These are phyloP conservation scores for Lichtheimia hyalospora DNA, from an alignment of 371 early-diverging fungal species.

Conservation along the genomic window DNA sequence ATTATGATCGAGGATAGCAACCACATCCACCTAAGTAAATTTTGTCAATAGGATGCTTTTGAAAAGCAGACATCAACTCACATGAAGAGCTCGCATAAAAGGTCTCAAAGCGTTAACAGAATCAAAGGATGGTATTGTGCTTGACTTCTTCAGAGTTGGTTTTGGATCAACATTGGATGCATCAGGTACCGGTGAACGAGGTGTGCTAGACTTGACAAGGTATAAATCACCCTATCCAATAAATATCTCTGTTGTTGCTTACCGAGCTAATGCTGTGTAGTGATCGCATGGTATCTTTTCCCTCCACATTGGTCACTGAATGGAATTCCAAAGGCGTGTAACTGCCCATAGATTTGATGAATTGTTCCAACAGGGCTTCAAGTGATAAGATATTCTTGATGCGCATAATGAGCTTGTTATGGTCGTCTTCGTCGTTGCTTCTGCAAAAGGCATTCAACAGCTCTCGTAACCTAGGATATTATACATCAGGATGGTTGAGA, in stretches of 20 bases:
- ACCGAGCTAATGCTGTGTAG: not conserved
- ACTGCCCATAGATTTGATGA: conserved; percentile 30
- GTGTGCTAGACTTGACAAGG: not conserved
- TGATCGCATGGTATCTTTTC: conserved; percentile 1
- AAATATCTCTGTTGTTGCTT: not conserved
- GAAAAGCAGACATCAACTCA: conserved; percentile 8
- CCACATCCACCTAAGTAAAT: too few species aligned
- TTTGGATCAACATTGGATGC: conserved; percentile 6
- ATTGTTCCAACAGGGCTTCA: conserved; percentile 43
- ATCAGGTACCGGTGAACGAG: conserved; percentile 16
- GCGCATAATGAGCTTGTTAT: conserved; percentile 26
- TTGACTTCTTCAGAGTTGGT: conserved; percentile 11
- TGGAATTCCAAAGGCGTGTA: conserved; percentile 49
- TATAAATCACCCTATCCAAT: not conserved
- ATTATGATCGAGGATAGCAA: too few species aligned
- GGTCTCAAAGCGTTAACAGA: conserved; percentile 26
- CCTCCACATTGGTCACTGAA: not conserved
- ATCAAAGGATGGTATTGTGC: not conserved
- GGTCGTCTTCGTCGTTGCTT: conserved; percentile 35
- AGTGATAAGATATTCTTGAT: conserved; percentile 32
- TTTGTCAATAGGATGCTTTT: too few species aligned
- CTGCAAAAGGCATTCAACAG: conserved; percentile 68
- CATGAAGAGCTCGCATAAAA: conserved; percentile 52
- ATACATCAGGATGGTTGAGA: not conserved
- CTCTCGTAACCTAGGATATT: conserved; percentile 67